Conservation (phyloP, 192 early-diverging fungal genomes). For the Chytriomyces sp. region DNA sequence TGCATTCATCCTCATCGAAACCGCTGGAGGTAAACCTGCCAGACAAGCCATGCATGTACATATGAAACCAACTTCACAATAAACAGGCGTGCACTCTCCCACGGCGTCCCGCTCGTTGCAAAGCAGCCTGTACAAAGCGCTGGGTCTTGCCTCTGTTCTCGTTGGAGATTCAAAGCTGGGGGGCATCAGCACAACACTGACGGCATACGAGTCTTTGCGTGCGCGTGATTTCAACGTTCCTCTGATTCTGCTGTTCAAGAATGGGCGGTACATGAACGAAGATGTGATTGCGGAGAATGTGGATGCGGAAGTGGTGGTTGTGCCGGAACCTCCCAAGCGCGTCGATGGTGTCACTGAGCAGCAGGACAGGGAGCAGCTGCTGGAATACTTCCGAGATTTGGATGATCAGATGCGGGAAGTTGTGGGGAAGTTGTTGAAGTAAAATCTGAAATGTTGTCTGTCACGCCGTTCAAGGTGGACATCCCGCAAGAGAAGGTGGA, state of each 20-base stretch:
- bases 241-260: constrained; percentile 68
- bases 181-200: constrained; percentile 81
- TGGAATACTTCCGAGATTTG: neutral
- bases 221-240: constrained; percentile 75
- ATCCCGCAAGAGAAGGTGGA: constrained; percentile 27
- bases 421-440: too few relatives aligned
- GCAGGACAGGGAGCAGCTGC: neutral
- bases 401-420: too few relatives aligned
- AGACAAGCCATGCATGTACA: too few relatives aligned
- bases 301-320: constrained; percentile 11
- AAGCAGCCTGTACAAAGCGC: constrained; percentile 68
- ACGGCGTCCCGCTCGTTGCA: constrained; percentile 77
- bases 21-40: constrained; percentile 69
- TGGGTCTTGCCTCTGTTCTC: constrained; percentile 72
- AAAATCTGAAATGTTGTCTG: neutral
- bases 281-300: constrained; percentile 40
- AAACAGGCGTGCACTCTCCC: constrained; percentile 69
- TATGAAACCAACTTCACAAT: neutral
- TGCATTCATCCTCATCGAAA: constrained; percentile 66
- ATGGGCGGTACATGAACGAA: constrained; percentile 64
- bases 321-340: constrained; percentile 5
- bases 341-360: neutral
- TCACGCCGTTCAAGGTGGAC: constrained; percentile 35
- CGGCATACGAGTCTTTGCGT: constrained; percentile 72
- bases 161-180: constrained; percentile 80